Base-by-base conservation (phyloP, 2,329 filamentous ascomycete species). In the Mycosphaerella sp. region DNA sequence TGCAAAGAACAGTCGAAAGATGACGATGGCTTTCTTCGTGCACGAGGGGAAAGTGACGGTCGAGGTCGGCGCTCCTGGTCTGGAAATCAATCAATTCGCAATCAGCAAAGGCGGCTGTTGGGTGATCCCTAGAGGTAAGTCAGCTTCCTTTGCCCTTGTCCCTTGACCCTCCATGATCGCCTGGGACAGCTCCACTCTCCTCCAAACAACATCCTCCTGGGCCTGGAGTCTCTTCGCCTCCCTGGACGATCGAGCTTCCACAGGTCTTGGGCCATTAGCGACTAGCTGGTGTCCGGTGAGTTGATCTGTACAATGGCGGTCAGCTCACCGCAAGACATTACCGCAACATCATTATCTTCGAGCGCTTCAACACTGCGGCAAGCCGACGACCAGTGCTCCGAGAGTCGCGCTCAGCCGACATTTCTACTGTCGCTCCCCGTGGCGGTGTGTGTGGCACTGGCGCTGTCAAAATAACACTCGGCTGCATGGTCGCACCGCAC, bases 1-100 rank as follows among this genome's bases (percentile, higher is more conserved):
- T 60, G 81, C 85, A 43, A 97, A 97, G 77, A 97, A 96, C 70
- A 86, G 87, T 32, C 80, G 91, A 56, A 90, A 87, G 73, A 97
- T 96, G 88, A 89, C 96, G 66, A 93, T 98, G 85, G 84, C 87
- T 1, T 97, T 97, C 69, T 96, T 95, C 62, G 86, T 98, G 27
- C 85, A 89, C 61, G 79, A 80, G 40, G 93, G 93, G 17, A 83
- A 86, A 58, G 89, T 96, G 16, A 76, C 82, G 58, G 90, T 95
- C 16, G 86, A 82, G 25, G 80, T 95, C 42, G 82, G 62, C 41
- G 60, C 61, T 17, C 56, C 54, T 21, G 62, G 60, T 2, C 46
- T 53, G 50, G 61, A 86, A 58, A 80, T 86, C 58, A 85, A 79
- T 18, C 75, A 78, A 55, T 97, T 98, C 67, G 82, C 85, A 50